Conservation (phyloP, 1,284 basidiomycete genomes). For the Marasmius fiardii region DNA sequence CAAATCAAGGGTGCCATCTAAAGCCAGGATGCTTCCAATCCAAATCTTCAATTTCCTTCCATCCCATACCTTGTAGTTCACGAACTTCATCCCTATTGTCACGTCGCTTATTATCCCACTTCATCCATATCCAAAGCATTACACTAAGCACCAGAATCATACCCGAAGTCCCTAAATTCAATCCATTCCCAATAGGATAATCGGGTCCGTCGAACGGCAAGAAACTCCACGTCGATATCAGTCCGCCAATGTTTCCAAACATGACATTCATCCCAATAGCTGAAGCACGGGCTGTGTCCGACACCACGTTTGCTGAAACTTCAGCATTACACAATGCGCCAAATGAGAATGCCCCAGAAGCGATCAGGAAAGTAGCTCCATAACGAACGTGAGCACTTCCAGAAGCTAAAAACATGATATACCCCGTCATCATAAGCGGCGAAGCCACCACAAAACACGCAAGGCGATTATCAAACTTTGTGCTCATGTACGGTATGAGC, state of each 20-base stretch:
- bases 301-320: background rate
- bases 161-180: background rate
- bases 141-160: background rate
- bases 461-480: background rate
- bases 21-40: slow-evolving; percentile 2
- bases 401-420: background rate
- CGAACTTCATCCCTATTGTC: background rate
- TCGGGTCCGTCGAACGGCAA: background rate
- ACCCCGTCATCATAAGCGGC: background rate
- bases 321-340: background rate
- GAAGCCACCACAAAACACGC: background rate
- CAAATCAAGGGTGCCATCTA: background rate
- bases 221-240: background rate
- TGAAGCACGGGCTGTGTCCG: background rate
- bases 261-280: background rate
- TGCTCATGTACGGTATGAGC: background rate
- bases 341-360: background rate
- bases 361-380: background rate
- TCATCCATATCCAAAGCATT: background rate
- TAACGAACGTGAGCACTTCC: background rate
- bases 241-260: background rate
- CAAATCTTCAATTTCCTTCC: background rate
- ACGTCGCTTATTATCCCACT: background rate
- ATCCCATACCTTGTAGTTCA: background rate
- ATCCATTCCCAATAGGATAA: background rate